Evolutionary conservation across 2,329 filamentous ascomycete genomes (phyloP).

Genomic region (Colletotrichum tropicale): DNA sequence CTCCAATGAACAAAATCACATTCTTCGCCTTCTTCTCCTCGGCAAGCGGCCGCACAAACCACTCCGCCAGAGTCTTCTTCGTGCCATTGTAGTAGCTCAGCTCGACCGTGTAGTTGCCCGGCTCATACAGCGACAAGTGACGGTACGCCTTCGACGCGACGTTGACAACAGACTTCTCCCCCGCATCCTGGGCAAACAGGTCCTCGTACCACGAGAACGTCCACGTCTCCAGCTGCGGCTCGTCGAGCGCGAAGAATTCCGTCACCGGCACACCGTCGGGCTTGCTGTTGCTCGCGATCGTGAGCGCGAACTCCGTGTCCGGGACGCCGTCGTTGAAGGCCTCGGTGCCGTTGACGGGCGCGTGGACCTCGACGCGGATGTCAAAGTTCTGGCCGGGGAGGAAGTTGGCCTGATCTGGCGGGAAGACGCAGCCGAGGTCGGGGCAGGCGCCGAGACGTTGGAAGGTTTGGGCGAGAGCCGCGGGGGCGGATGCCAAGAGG

Average conservation of each 20-base stretch:
- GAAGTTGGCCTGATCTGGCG: slow-evolving; percentile 75
- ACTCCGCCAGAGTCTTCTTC: slow-evolving; percentile 72
- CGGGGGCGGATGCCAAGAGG: slow-evolving; percentile 36
- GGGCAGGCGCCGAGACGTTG: slow-evolving; percentile 65
- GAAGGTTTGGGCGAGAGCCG: slow-evolving; percentile 60
- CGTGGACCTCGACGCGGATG: slow-evolving; percentile 81
- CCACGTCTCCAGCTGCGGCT: slow-evolving; percentile 82
- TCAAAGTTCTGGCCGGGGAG: slow-evolving; percentile 85
- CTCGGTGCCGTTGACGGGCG: slow-evolving; percentile 81
- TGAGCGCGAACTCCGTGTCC: slow-evolving; percentile 77
- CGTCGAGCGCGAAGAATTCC: slow-evolving; percentile 75
- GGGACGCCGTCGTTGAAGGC: slow-evolving; percentile 70
- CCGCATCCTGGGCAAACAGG: slow-evolving; percentile 75
- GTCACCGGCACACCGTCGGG: slow-evolving; percentile 56
- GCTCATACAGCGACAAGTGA: slow-evolving; percentile 75
- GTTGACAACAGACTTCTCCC: slow-evolving; percentile 74
- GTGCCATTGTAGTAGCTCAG: slow-evolving; percentile 75
- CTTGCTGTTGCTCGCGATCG: slow-evolving; percentile 68
- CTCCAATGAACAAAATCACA: slow-evolving; percentile 80
- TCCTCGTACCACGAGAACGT: slow-evolving; percentile 85
- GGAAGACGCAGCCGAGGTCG: slow-evolving; percentile 63
- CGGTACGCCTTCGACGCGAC: slow-evolving; percentile 82
- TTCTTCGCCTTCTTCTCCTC: slow-evolving; percentile 81
- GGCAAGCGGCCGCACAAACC: slow-evolving; percentile 75
- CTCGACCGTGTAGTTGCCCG: slow-evolving; percentile 78